Conservation (phyloP, 495 filamentous ascomycete genomes). For the Geoglossum glabrum region DNA sequence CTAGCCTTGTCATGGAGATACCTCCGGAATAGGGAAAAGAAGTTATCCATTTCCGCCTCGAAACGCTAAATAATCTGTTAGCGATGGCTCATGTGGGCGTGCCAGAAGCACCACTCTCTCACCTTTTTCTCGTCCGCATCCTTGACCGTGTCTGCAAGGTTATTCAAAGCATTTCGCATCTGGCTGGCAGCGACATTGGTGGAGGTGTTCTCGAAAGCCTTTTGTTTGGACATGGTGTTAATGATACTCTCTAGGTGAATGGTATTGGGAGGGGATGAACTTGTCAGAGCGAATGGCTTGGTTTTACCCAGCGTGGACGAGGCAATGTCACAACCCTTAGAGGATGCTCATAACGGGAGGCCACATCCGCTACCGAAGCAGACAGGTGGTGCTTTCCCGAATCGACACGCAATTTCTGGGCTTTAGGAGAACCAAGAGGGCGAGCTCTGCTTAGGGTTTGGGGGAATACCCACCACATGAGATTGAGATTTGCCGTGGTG, state of each 20-base stretch:
- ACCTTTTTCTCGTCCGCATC: conserved; percentile 71
- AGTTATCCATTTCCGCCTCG: conserved; percentile 99
- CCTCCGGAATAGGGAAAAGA: conserved; percentile 92
- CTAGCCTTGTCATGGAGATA: conserved; percentile 98
- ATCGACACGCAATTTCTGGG: neutral
- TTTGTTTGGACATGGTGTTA: conserved; percentile 3
- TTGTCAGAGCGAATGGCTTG: neutral
- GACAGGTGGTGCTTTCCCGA: neutral
- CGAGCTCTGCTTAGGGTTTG: neutral
- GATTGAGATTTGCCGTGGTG: conserved; percentile 92
- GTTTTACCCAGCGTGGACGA: neutral
- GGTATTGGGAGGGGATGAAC: neutral
- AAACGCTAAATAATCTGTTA: conserved; percentile 32
- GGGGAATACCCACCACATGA: conserved; percentile 64
- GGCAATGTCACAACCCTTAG: neutral
- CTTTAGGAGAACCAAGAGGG: neutral
- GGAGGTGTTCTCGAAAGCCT: conserved; percentile 99
- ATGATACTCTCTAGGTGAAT: neutral
- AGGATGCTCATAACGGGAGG: neutral
- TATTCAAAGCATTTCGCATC: conserved; percentile 95
- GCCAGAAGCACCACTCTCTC: conserved; percentile 7
- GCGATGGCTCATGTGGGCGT: neutral
- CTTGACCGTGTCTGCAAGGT: conserved; percentile 72
- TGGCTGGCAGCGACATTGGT: conserved; percentile 93
- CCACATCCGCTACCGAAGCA: neutral